Base-by-base conservation (phyloP, 2,329 filamentous ascomycete species). In the Diaporthe longicolla region DNA sequence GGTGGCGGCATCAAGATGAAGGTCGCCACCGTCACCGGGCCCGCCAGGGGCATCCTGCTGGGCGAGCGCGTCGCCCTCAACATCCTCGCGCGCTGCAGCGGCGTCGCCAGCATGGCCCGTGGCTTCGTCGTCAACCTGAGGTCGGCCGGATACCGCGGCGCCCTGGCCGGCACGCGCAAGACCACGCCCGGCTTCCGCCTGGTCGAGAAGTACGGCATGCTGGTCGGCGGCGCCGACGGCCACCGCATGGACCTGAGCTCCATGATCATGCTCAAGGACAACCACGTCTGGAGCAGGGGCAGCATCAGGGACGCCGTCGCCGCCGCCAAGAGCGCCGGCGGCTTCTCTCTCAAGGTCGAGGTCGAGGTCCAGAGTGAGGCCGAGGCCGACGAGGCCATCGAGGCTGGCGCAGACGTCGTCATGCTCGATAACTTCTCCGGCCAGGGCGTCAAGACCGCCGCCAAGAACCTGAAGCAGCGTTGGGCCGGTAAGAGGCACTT, bases 251-350 rank as follows among this genome's bases (percentile, higher is more conserved):
- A 99, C 82, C 87, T 99, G 73, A 94, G 92, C 82, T 90, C 93
- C 77, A 98, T 99, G 97, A 95, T 95, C 73, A 99, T 99, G 97
- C 89, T 99, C 77, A 99, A 99, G 87, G 97, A 99, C 84, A 99
- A 99, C 84, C 97, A 99, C 84, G 93, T 99, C 73, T 98, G 96
- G 93, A 95, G 94, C 76, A 93, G 93, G 71, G 93, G 93, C 35
- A 94, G 93, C 81, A 98, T 99, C 82, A 92, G 93, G 1, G 91
- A 93, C 29, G 97, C 97, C 8, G 95, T 99, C 32, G 87, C 87
- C 54, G 94, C 96, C 2, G 97, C 97, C 32, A 94, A 94, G 82
- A 88, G 92, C 15, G 94, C 93, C 0, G 96, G 92, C 11, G 97
- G 97, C 0, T 99, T 98, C 84, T 91, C 94, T 54, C 88, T 98